Evolutionary conservation across 2,329 filamentous ascomycete species (phyloP).

Genomic region (Penicillium sp.): DNA sequence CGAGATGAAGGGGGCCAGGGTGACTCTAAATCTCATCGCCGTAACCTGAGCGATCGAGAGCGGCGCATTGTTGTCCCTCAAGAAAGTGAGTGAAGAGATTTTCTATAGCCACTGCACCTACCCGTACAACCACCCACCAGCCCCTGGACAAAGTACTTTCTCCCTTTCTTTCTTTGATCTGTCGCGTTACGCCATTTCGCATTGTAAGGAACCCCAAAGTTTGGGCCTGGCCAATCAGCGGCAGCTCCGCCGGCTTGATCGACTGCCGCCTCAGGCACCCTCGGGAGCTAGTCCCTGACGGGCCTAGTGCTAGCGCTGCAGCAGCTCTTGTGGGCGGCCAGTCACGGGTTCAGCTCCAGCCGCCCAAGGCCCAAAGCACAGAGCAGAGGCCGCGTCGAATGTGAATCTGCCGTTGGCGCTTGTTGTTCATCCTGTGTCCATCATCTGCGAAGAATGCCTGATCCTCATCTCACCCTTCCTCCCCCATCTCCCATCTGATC

Average conservation of each 20-base stretch:
- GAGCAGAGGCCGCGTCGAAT: constrained; percentile 14
- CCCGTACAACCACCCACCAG: not conserved
- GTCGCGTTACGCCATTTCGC: constrained; percentile 15
- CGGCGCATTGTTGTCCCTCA: constrained; percentile 25
- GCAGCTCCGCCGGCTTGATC: constrained; percentile 31
- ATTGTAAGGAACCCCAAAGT: constrained; percentile 25
- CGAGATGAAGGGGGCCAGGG: constrained; percentile 20
- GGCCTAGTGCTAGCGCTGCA: constrained; percentile 34
- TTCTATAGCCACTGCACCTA: not conserved
- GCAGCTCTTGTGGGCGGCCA: constrained; percentile 33
- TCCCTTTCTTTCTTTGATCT: constrained; percentile 14
- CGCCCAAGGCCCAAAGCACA: constrained; percentile 16
- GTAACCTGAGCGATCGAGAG: constrained; percentile 22
- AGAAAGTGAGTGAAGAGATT: constrained; percentile 32
- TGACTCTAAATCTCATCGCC: constrained; percentile 15
- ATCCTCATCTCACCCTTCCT: constrained; percentile 2
- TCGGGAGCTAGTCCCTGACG: constrained; percentile 42
- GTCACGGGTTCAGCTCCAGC: constrained; percentile 40
- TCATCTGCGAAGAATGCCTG: constrained; percentile 1
- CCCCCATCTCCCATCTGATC: constrained; percentile 18
- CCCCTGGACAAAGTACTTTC: not conserved
- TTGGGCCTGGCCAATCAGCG: constrained; percentile 27
- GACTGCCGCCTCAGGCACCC: constrained; percentile 31
- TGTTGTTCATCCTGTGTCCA: constrained; percentile 17
- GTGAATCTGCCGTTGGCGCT: constrained; percentile 21